Evolutionary conservation across 495 filamentous ascomycete genomes (phyloP).

Genomic region (Aspergillus haitiensis): DNA sequence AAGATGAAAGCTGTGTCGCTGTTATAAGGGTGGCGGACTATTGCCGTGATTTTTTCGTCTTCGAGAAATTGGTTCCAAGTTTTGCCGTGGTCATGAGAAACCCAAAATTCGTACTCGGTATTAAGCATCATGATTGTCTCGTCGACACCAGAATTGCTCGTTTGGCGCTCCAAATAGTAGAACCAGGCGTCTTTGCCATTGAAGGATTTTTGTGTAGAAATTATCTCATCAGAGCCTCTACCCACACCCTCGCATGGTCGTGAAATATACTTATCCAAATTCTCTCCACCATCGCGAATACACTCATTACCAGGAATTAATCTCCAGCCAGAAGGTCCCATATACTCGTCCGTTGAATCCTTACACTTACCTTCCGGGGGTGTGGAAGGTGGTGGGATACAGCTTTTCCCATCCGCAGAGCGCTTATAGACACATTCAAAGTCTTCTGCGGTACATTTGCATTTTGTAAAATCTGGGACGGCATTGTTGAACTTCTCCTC

Average conservation of each 20-base stretch:
- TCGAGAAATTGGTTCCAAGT: slow-evolving; percentile 68
- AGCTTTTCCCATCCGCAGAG: slow-evolving; percentile 62
- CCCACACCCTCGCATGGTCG: slow-evolving; percentile 53
- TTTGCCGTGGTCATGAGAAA: slow-evolving; percentile 84
- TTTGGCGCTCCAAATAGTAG: slow-evolving; percentile 82
- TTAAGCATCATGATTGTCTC: slow-evolving; percentile 87
- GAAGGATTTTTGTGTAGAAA: slow-evolving; percentile 56
- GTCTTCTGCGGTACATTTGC: slow-evolving; percentile 77
- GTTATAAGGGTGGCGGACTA: slow-evolving; percentile 74
- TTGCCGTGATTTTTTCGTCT: slow-evolving; percentile 60
- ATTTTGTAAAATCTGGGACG: slow-evolving; percentile 60
- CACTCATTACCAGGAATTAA: slow-evolving; percentile 91
- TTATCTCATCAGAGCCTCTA: slow-evolving; percentile 56
- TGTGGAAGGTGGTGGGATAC: slow-evolving; percentile 53
- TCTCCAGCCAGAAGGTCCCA: slow-evolving; percentile 83
- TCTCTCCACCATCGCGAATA: slow-evolving; percentile 53
- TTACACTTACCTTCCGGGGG: slow-evolving; percentile 65
- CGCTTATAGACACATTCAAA: slow-evolving; percentile 93
- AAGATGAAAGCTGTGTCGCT: slow-evolving; percentile 85
- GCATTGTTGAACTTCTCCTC: slow-evolving; percentile 80
- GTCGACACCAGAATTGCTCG: slow-evolving; percentile 59
- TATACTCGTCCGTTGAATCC: slow-evolving; percentile 65
- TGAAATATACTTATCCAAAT: slow-evolving; percentile 47
- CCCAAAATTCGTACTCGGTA: slow-evolving; percentile 58
- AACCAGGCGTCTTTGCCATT: slow-evolving; percentile 56